A percentile compares a stretch with the other conserved stretches of the same genome.
Evolutionary conservation across 2,329 filamentous ascomycete species (phyloP).

Genomic region (Xylaria sp.): DNA sequence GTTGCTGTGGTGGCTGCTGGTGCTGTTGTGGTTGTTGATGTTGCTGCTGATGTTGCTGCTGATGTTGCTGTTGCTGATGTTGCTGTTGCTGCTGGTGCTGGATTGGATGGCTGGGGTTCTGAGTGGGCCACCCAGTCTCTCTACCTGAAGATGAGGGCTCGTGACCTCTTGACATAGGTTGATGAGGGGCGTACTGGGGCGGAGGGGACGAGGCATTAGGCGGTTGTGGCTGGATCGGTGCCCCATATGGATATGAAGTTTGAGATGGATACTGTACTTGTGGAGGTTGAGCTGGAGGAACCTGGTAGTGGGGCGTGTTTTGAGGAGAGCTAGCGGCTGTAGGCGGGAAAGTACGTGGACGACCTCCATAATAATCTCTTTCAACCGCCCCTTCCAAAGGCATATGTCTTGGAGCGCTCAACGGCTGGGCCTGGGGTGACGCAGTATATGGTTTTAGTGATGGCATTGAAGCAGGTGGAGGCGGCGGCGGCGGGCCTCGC

Average conservation of each 20-base stretch:
- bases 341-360: constrained; percentile 50
- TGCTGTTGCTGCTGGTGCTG: constrained; percentile 51
- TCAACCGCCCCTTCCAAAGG: constrained; percentile 55
- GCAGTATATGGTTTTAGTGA: constrained; percentile 65
- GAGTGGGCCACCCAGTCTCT: constrained; percentile 53
- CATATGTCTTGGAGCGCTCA: constrained; percentile 60
- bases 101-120: constrained; percentile 47
- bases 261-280: constrained; percentile 58
- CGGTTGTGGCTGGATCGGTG: constrained; percentile 56
- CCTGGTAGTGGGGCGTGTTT: constrained; percentile 59
- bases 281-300: constrained; percentile 52
- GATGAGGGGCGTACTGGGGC: constrained; percentile 65
- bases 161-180: constrained; percentile 56
- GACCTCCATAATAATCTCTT: constrained; percentile 61
- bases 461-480: constrained; percentile 61
- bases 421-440: constrained; percentile 63
- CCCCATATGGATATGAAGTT: constrained; percentile 58
- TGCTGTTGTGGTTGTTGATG: constrained; percentile 44
- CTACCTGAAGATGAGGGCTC: constrained; percentile 54
- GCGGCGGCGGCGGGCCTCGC: constrained; percentile 52
- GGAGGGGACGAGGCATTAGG: constrained; percentile 62
- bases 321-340: constrained; percentile 61
- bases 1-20: constrained; percentile 43
- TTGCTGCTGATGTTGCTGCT: constrained; percentile 45
- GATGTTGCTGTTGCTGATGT: constrained; percentile 44